phyloP scores from a whole-genome alignment of 2,329 filamentous ascomycete genomes.

The Claviceps fusiformis region DNA sequence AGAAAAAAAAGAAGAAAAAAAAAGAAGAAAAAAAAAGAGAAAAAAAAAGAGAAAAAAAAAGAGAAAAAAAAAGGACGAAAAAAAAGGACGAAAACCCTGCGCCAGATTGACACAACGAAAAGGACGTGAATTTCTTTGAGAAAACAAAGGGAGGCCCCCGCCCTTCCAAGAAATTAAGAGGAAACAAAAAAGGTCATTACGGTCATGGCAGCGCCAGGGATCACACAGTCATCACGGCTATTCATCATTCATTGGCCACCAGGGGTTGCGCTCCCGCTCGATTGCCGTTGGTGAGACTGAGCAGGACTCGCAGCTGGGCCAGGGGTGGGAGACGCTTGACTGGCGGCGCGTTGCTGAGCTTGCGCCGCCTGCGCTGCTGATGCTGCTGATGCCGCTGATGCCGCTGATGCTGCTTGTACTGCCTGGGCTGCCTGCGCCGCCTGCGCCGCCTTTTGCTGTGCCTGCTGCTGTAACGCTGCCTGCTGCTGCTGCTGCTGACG shows the following conservation, averaged over 20 bases:
- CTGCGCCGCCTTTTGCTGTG: conserved; percentile 16
- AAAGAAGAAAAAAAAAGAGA: too few relatives aligned
- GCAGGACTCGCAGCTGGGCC: conserved; percentile 9
- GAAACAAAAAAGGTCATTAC: neutral
- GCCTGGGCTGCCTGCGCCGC: conserved; percentile 13
- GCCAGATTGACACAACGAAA: neutral
- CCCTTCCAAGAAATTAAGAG: too few relatives aligned
- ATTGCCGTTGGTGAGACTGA: conserved; percentile 19
- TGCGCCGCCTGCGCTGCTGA: conserved; percentile 11
- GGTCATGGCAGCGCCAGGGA: neutral
- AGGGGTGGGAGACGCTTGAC: conserved; percentile 12
- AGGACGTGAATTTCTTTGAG: neutral
- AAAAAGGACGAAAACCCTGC: neutral
- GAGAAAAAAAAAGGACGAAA: neutral
- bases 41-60: too few relatives aligned
- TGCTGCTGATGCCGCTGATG: too few relatives aligned
- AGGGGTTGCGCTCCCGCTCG: conserved; percentile 26
- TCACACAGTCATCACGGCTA: too few relatives aligned
- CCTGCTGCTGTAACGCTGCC: conserved; percentile 18
- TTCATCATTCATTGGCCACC: neutral
- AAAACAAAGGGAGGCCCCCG: neutral
- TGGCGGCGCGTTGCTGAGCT: conserved; percentile 17
- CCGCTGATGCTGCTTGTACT: conserved; percentile 9
- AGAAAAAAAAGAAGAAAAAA: too few relatives aligned
- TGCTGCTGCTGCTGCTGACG: conserved; percentile 42